These are phyloP conservation scores for Kluyveromyces lactis DNA, from an alignment of 805 yeast species.

Conservation along the genomic window DNA sequence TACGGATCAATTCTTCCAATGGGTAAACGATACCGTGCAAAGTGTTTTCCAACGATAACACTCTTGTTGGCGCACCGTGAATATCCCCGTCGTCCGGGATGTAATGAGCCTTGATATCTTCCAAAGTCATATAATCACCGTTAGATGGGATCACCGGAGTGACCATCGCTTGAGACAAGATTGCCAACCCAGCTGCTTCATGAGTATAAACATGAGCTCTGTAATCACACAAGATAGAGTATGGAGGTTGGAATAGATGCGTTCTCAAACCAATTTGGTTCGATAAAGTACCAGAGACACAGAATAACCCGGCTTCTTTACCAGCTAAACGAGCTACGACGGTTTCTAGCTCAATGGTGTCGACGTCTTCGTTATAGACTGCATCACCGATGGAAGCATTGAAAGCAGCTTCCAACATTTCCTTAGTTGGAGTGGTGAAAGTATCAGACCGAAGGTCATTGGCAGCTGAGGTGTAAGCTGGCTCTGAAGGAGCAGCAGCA, in stretches of 20 bases:
- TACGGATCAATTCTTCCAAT: constrained; percentile 62
- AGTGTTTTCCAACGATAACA: constrained; percentile 83
- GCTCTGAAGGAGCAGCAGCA: background rate
- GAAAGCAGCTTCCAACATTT: constrained; percentile 57
- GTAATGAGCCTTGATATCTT: constrained; percentile 58
- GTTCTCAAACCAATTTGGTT: constrained; percentile 81
- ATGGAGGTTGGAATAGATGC: constrained; percentile 63
- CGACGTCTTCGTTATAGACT: constrained; percentile 78
- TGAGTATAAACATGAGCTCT: constrained; percentile 75
- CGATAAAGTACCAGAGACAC: constrained; percentile 85
- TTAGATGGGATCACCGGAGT: constrained; percentile 72
- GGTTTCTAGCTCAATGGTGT: constrained; percentile 56
- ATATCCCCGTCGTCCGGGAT: constrained; percentile 73
- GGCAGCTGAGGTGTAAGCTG: constrained; percentile 23
- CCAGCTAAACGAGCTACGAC: constrained; percentile 65
- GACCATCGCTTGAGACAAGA: constrained; percentile 87
- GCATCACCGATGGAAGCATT: constrained; percentile 70
- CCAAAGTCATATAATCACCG: constrained; percentile 68
- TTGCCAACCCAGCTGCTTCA: constrained; percentile 90
- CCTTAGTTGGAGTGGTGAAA: constrained; percentile 75
- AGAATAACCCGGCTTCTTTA: constrained; percentile 71
- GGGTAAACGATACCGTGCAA: constrained; percentile 79
- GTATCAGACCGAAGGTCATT: constrained; percentile 73
- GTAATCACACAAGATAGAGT: constrained; percentile 76
- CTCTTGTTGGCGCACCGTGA: constrained; percentile 81